Evolutionary conservation across 257 asterid species (phyloP).

Genomic region (Plectranthus barbatus): DNA sequence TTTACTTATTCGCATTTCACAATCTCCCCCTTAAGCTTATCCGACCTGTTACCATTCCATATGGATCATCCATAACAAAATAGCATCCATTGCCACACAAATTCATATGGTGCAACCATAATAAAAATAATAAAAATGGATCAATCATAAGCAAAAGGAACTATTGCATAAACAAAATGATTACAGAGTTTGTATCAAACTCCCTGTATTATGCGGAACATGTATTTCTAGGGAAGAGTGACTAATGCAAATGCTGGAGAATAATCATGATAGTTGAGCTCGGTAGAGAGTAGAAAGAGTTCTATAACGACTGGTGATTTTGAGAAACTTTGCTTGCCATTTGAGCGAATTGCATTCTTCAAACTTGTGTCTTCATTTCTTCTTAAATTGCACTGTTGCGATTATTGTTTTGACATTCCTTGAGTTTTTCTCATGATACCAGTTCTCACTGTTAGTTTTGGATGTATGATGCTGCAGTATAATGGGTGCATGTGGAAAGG

Average conservation of each 20-base stretch:
- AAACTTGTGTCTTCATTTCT: neutral
- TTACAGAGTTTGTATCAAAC: too few species aligned
- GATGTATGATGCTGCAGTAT: conserved; percentile 43
- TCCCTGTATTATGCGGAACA: too few species aligned
- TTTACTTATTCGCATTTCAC: too few species aligned
- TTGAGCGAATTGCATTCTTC: neutral
- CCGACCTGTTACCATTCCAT: too few species aligned
- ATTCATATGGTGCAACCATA: too few species aligned
- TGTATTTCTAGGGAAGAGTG: neutral
- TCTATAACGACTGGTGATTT: neutral
- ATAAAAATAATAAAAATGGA: too few species aligned
- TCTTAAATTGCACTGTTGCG: neutral
- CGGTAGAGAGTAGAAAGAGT: neutral
- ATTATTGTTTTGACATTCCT: neutral
- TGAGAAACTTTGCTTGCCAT: neutral
- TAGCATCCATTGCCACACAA: too few species aligned
- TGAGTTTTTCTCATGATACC: neutral
- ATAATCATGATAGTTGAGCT: neutral
- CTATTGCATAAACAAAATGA: too few species aligned
- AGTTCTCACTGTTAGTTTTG: conserved; percentile 7
- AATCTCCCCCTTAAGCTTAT: too few species aligned
- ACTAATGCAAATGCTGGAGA: neutral
- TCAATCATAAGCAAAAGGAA: too few species aligned
- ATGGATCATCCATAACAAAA: too few species aligned
- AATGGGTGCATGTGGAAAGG: conserved; percentile 97